phyloP scores from a whole-genome alignment of 805 yeast species.

The Candida nonsorbophila region DNA sequence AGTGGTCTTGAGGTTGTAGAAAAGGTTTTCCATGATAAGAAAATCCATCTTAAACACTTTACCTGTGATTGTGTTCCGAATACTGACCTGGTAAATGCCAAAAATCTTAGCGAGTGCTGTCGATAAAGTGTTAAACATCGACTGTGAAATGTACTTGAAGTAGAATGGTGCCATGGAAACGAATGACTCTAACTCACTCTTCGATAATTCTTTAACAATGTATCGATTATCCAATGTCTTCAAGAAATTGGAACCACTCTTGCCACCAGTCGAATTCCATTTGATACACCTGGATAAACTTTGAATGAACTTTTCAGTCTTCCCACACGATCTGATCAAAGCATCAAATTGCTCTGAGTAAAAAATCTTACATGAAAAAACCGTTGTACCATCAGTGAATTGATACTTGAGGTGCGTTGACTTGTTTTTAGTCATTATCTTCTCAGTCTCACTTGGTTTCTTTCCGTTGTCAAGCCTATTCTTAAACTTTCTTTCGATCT shows the following conservation, averaged over 20 bases:
- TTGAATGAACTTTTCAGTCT: conserved; percentile 70
- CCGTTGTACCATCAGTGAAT: conserved; percentile 78
- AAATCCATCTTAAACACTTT: conserved; percentile 83
- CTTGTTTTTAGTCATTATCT: conserved; percentile 69
- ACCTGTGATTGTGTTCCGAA: conserved; percentile 71
- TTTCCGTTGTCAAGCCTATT: conserved; percentile 17
- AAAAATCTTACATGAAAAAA: conserved; percentile 86
- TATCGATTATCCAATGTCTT: conserved; percentile 89
- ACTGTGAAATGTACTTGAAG: conserved; percentile 93
- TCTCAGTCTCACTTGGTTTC: conserved; percentile 45
- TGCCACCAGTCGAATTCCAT: conserved; percentile 97
- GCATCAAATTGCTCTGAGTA: conserved; percentile 97
- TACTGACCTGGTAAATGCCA: conserved; percentile 90
- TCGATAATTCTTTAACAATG: conserved; percentile 83
- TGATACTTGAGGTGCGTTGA: conserved; percentile 92
- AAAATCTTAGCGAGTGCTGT: conserved; percentile 91
- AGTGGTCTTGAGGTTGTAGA: conserved; percentile 74
- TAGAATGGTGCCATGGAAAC: conserved; percentile 94
- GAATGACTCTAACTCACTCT: conserved; percentile 87
- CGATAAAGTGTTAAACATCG: conserved; percentile 89
- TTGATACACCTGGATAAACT: conserved; percentile 89
- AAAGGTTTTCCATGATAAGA: conserved; percentile 91
- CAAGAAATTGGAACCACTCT: conserved; percentile 89
- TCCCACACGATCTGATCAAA: conserved; percentile 77
- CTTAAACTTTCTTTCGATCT: conserved; percentile 38